Evolutionary conservation across 2,329 filamentous ascomycete genomes (phyloP).

Genomic region (Fusarium cyanostomum): DNA sequence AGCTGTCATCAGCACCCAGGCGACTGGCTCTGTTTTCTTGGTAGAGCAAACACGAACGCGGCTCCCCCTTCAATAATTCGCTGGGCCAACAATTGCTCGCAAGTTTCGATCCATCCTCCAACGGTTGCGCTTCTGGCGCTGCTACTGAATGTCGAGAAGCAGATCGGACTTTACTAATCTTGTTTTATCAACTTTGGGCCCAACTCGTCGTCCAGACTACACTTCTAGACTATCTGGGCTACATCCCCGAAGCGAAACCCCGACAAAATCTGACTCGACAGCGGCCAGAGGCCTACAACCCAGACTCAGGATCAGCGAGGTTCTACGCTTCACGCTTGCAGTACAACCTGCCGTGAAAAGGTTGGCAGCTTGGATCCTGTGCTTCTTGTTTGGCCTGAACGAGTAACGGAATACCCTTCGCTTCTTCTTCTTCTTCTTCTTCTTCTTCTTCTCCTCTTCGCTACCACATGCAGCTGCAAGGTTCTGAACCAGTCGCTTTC

Average conservation of each 20-base stretch:
- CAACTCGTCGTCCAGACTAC: neutral
- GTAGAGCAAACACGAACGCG: neutral
- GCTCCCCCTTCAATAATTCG: neutral
- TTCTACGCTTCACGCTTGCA: neutral
- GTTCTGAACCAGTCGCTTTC: constrained; percentile 27
- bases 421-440: constrained; percentile 32
- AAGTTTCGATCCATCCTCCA: neutral
- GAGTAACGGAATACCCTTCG: constrained; percentile 22
- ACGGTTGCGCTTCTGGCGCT: neutral
- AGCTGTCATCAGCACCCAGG: constrained; percentile 6
- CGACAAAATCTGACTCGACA: neutral
- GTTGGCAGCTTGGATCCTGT: constrained; percentile 10
- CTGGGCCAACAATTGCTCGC: neutral
- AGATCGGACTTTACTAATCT: neutral
- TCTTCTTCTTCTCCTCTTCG: constrained; percentile 35
- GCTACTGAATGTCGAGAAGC: neutral
- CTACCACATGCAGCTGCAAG: constrained; percentile 28
- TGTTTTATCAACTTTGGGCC: neutral
- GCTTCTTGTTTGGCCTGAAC: constrained; percentile 17
- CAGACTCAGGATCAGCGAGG: neutral
- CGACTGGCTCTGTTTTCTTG: neutral
- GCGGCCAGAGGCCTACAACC: neutral
- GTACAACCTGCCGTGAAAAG: neutral
- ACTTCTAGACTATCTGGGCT: neutral
- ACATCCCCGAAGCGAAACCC: neutral